Evolutionary conservation across 2,329 filamentous ascomycete genomes (phyloP), one percentile per base, ranked within the genome.

Genomic region (Xylaria digitata): DNA sequence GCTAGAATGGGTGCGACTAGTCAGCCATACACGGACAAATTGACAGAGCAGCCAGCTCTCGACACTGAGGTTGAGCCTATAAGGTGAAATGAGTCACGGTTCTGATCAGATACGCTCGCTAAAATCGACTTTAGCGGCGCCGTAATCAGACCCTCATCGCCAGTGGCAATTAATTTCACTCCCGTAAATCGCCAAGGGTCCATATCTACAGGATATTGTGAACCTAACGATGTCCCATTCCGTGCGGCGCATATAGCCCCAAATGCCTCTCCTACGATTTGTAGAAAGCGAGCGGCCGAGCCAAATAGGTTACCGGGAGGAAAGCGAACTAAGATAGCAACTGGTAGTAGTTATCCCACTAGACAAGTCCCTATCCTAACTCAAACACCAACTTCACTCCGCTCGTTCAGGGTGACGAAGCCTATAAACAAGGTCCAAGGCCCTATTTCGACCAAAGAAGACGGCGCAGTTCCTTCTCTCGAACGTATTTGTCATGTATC

Each of bases 401-500:
- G 59, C 26, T 68, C 70, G 3, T 65, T 74, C 8, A 73, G 68
- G 46, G 68, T 68, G 17, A 75, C 67, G 2, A 73, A 73, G 45
- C 69, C 67, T 48, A 48, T 52, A n/a, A 37, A 13, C 19, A 60
- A 49, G 15, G 13, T 9, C 7, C 53, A 46, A 19, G 42, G 8
- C 13, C 17, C 11, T 15, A 2, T 26, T 37, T 37, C 5, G 6
- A 32, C 26, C n/a, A 21, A 55, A 42, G n/a, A 37, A 42, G 5
- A 48, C 45, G 42, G 57, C 45, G 4, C 9, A 30, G 19, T 13
- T 23, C 23, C 19, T 26, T 52, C 13, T 13, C 23, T 45, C 13
- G 5, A 23, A 48, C 6, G 5, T 13, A 5, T 32, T 53, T 6
- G 49, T 32, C 55, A 32, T 34, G 5, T 7, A 17, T 26, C 34